phyloP scores from a whole-genome alignment of 495 filamentous ascomycete species.

The Cercophora scortea region DNA sequence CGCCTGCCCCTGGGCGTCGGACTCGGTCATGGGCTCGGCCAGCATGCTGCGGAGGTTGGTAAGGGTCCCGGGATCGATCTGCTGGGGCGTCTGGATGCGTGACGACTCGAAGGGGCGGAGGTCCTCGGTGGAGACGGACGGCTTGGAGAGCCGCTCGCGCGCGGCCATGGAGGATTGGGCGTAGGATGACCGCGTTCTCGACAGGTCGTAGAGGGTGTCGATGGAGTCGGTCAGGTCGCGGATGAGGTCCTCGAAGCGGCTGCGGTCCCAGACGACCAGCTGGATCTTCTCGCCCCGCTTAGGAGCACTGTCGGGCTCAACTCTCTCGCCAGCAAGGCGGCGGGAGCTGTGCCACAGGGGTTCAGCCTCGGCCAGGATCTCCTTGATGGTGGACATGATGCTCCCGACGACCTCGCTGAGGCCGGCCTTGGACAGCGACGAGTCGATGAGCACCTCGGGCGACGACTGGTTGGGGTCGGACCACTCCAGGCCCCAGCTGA shows the following conservation, averaged over 20 bases:
- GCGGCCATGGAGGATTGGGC: slow-evolving; percentile 21
- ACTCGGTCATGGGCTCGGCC: slow-evolving; percentile 32
- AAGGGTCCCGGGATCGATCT: slow-evolving; percentile 40
- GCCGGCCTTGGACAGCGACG: slow-evolving; percentile 73
- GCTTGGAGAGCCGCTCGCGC: slow-evolving; percentile 13
- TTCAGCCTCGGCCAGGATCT: slow-evolving; percentile 79
- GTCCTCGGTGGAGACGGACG: slow-evolving; percentile 31
- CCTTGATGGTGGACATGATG: slow-evolving; percentile 84
- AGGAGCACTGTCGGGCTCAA: slow-evolving; percentile 23
- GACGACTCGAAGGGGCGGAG: slow-evolving; percentile 43
- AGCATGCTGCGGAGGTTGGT: slow-evolving; percentile 35
- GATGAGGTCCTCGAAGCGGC: slow-evolving; percentile 59
- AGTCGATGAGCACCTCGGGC: slow-evolving; percentile 61
- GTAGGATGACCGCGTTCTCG: slow-evolving; percentile 54
- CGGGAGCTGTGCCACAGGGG: slow-evolving; percentile 55
- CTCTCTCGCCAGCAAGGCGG: slow-evolving; percentile 34
- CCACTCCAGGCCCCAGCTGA: slow-evolving; percentile 90
- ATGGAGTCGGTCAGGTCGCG: slow-evolving; percentile 76
- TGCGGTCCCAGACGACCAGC: slow-evolving; percentile 50
- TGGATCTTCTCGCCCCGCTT: slow-evolving; percentile 34
- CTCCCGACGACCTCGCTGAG: slow-evolving; percentile 80
- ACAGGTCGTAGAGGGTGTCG: slow-evolving; percentile 84
- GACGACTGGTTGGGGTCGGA: slow-evolving; percentile 59
- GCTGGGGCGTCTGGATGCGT: slow-evolving; percentile 46
- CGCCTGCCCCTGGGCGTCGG: slow-evolving; percentile 11